Base-by-base conservation (phyloP, 2,329 filamentous ascomycete genomes). In the Rosellinia necatrix region DNA sequence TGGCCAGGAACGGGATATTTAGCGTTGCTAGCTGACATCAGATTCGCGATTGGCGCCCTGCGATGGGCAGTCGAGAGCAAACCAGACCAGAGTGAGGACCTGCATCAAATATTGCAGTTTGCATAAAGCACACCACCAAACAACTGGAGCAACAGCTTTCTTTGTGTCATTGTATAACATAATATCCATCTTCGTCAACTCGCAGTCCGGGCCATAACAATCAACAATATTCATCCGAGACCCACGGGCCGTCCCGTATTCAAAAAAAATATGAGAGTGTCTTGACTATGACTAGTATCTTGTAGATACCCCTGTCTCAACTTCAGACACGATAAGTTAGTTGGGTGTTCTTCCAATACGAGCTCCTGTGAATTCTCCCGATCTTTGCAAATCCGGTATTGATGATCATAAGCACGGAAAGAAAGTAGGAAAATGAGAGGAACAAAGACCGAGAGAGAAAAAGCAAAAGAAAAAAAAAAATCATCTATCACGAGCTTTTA, bases 191-290 rank as follows among this genome's bases (percentile, higher is more conserved):
- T 42, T 42, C 38, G 12, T 37, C n/a, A 19, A 48, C 7, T 15
- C 10, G 37, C 17, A 41, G 9, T 10, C 30, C 9, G 41, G 42
- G n/a, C n/a, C 21, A 48, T 24, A 27, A 25, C 24, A 49, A 49
- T 44, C 42, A 10, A 22, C 49, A 37, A 53, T 46, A 47, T n/a
- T 34, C 49, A 43, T 27, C 44, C 58, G 58, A 60, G 54, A 58
- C 54, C 50, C 17, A 34, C 49, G 54, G 54, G 35, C 54, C 49
- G 58, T 46, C 41, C 46, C 54, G 50, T n/a, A n/a, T n/a, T n/a
- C n/a, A n/a, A n/a, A n/a, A n/a, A n/a, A n/a, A n/a, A n/a, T n/a
- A n/a, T 19, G 22, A 34, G 12, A 22, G 22, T 12, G 17, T 24
- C 12, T 46, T 38, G 38, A 37, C 30, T 50, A 27, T 50, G 13